These are phyloP conservation scores for Leishmania aethiopica DNA, from an alignment of 208 protist species.

Conservation along the genomic window DNA sequence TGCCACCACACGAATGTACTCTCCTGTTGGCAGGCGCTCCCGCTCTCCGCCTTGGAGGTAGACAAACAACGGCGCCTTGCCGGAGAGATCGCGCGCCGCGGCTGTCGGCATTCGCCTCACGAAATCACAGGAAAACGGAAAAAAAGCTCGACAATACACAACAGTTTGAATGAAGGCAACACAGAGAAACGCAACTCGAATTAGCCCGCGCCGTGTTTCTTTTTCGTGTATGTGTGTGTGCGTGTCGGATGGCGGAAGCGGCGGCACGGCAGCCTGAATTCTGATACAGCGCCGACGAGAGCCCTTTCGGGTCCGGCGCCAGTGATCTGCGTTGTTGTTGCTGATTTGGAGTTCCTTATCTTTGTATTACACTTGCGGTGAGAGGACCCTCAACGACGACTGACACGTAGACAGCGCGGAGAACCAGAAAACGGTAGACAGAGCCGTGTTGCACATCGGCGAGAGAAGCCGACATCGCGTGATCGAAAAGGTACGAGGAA, in stretches of 20 bases:
- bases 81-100: slow-evolving; percentile 30
- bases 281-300: not conserved
- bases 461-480: not conserved
- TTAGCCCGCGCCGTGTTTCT: not conserved
- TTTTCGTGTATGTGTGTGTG: not conserved
- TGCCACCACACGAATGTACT: slow-evolving; percentile 78
- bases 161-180: not conserved
- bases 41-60: slow-evolving; percentile 38
- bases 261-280: not conserved
- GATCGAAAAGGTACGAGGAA: not conserved
- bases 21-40: slow-evolving; percentile 44
- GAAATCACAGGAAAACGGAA: not conserved
- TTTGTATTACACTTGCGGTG: not conserved
- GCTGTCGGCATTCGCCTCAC: slow-evolving; percentile 15
- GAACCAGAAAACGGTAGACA: not conserved
- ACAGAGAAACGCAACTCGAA: not conserved
- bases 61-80: slow-evolving; percentile 36
- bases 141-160: not conserved
- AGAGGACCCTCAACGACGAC: not conserved
- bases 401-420: not conserved
- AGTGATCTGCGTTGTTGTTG: not conserved
- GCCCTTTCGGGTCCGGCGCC: not conserved
- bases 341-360: not conserved
- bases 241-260: not conserved
- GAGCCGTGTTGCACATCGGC: not conserved